Base-by-base conservation (phyloP, 345 rosid species). In the Boechera retrofracta region DNA sequence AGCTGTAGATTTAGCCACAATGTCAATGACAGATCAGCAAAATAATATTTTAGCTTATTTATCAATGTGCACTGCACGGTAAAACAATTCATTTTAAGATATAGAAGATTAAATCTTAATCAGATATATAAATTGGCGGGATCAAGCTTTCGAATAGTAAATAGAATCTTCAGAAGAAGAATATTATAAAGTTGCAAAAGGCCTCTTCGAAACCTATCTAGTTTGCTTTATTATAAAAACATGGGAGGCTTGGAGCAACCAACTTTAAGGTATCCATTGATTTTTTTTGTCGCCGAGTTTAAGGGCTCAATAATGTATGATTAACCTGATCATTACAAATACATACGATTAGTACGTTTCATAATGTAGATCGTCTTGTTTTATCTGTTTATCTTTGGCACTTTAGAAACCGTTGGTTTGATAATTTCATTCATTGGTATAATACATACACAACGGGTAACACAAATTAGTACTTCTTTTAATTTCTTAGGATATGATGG, bases 91-190 rank as follows among this genome's bases (percentile, higher is more conserved):
- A n/a, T n/a, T 28, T 13, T 8, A 12, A 5, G 11, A 71, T 18
- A 18, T 36, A 36, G 3, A 33, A 33, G 53, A 47, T 35, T 38
- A 10, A 32, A 60, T 49, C 3, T 26, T 12, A 15, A 11, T 16
- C 53, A 63, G n/a, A 18, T 15, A 49, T 29, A 65, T 1, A 41
- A 39, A 15, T 45, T 10, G 75, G 80, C 80, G 80, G 80, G 76
- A 63, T 70, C 28, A 63, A 45, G 28, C 29, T 54, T 69, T 77
- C 35, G 52, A 77, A 77, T 69, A 70, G 76, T 70, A n/a, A 4
- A 10, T 3, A 26, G 57, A 44, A 77, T 77, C 65, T 54, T 54
- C n/a, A 48, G 24, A 77, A 54, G 70, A 53, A 21, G 57, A 53
- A 62, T 69, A 44, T 26, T 24, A 33, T 33, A 53, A 53, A 33